Percentiles rank a stretch among this genome's conserved stretches.
Evolutionary conservation across 345 rosid genomes (phyloP).

Genomic region (Eucalyptus guilfoylei): DNA sequence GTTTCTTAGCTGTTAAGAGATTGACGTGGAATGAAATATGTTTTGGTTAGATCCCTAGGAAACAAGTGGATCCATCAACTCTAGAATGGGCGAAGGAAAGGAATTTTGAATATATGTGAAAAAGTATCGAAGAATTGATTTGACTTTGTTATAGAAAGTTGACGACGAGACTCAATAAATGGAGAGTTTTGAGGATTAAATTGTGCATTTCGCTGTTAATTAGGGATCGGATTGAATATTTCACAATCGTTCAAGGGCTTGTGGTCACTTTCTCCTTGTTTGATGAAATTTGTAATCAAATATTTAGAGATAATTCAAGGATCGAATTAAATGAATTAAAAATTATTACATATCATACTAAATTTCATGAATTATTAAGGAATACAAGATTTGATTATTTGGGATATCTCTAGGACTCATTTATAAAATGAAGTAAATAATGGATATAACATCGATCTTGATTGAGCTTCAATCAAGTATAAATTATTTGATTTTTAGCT

Average conservation of each 20-base stretch:
- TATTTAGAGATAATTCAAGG: neutral
- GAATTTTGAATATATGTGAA: too few species aligned
- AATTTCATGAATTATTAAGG: neutral
- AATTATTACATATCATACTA: neutral
- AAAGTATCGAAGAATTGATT: neutral
- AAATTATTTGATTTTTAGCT: neutral
- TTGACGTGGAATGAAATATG: neutral
- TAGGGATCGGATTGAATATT: neutral
- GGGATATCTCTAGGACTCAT: neutral
- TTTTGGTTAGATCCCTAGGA: neutral
- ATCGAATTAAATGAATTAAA: neutral
- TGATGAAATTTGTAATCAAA: neutral
- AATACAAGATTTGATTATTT: neutral
- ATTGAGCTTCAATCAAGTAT: neutral
- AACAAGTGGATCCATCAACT: neutral
- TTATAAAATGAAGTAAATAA: neutral
- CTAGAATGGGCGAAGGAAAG: neutral
- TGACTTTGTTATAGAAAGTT: neutral
- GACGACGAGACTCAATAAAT: neutral
- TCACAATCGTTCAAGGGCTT: neutral
- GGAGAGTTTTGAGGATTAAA: neutral
- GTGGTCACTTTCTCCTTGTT: neutral
- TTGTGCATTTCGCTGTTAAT: too few species aligned
- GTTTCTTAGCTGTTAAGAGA: neutral
- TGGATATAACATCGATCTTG: neutral